A percentile compares a stretch with the other conserved stretches of the same genome.
Evolutionary conservation across 495 filamentous ascomycete genomes (phyloP).

Genomic region (Hypoxylon lienhwacheense): DNA sequence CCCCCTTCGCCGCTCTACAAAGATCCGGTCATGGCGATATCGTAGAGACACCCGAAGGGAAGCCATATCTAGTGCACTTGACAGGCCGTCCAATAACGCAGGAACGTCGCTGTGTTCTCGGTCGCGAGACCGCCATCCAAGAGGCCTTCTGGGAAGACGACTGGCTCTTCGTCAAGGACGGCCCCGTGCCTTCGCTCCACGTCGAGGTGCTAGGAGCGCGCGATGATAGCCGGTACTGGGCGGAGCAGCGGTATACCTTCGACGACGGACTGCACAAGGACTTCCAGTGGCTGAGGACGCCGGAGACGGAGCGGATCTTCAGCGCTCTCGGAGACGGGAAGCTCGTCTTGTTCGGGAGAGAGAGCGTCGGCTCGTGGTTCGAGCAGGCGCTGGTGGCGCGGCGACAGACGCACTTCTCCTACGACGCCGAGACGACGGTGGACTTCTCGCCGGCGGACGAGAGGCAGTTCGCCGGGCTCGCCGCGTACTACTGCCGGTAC

Average conservation of each 20-base stretch:
- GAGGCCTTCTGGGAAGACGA: conserved; percentile 58
- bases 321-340: conserved; percentile 38
- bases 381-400: conserved; percentile 58
- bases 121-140: conserved; percentile 58
- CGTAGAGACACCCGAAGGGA: conserved; percentile 59
- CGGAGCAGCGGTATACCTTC: conserved; percentile 54
- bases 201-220: conserved; percentile 54
- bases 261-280: conserved; percentile 49
- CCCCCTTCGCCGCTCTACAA: conserved; percentile 51
- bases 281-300: conserved; percentile 61
- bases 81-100: conserved; percentile 57
- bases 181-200: conserved; percentile 54
- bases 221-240: conserved; percentile 57
- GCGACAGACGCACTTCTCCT: conserved; percentile 58
- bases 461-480: conserved; percentile 58
- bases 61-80: conserved; percentile 59
- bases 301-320: conserved; percentile 58
- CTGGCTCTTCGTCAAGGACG: conserved; percentile 61
- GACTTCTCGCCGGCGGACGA: conserved; percentile 56
- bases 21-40: conserved; percentile 62
- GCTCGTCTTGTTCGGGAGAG: conserved; percentile 52
- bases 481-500: conserved; percentile 60
- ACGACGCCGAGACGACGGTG: conserved; percentile 57
- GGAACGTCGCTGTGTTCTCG: conserved; percentile 55
- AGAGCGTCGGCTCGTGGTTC: conserved; percentile 58